Base-by-base conservation (phyloP, 164 flowering plant genomes). In the Nymphaea colorata region DNA sequence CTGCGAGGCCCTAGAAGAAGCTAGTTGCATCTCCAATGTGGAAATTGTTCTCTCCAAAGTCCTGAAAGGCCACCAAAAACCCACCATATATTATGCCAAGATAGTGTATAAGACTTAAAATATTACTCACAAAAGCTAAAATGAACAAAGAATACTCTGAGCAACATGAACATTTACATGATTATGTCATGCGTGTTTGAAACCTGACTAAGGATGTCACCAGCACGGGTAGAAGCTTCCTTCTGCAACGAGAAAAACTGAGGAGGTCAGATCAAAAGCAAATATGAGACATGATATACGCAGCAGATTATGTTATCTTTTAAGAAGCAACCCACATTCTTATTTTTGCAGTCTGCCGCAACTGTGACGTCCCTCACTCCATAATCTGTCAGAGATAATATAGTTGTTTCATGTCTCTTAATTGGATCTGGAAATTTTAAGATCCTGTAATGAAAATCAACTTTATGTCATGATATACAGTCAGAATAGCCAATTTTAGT, bases 11-110 rank as follows among this genome's bases (percentile, higher is more conserved):
- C 95, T 86, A 68, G 91, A 87, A 25, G 88, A 80, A 60, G 91
- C 93, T 59, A 94, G 83, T 77, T 84, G 86, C 87, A 87, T 84
- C 80, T 91, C 97, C 66, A 94, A 68, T n/a, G 91, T 73, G 51
- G 97, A 89, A 69, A 94, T 89, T 57, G 91, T 88, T 76, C 81
- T 88, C 70, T 94, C 97, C 68, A 94, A 77, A 42, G 82, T 79
- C 91, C 98, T 94, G 93, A 69, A 80, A 73, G 44, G 36, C 36
- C 36, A 25, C 1, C 36, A 25, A 25, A 25, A 25, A 25, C 36
- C 36, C 36, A 25, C 36, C 36, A 25, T 25, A 25, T 25, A 25
- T 25, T 25, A 25, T 25, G 36, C 36, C 36, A 25, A 25, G 36
- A 25, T 25, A 25, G 36, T 25, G 36, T 25, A 25, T 25, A 25